A percentile compares a stretch with the other conserved stretches of the same genome.
These are phyloP conservation scores for Gossypioides kirkii DNA, from an alignment of 345 rosid genomes.

Conservation along the genomic window DNA sequence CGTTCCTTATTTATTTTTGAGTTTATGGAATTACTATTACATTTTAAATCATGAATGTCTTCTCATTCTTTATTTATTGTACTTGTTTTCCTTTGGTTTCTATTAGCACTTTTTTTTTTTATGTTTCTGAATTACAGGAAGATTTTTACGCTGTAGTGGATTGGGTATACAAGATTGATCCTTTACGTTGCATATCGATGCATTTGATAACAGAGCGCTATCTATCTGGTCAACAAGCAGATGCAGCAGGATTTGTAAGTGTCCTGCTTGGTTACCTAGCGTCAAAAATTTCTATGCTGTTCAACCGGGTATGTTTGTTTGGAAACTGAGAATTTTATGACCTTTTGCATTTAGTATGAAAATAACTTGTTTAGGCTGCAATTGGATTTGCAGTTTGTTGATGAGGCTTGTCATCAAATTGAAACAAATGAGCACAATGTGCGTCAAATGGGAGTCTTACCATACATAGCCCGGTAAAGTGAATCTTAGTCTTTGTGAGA, in stretches of 20 bases:
- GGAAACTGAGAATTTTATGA: conserved; percentile 6
- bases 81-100: not conserved
- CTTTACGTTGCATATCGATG: conserved; percentile 96
- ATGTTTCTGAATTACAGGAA: conserved; percentile 48
- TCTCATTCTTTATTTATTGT: not conserved
- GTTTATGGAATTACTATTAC: not conserved
- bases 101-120: not conserved
- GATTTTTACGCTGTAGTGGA: conserved; percentile 98
- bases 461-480: conserved; percentile 83
- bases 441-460: conserved; percentile 80
- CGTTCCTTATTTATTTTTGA: not conserved
- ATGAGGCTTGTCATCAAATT: conserved; percentile 95
- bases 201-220: conserved; percentile 93
- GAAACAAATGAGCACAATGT: conserved; percentile 91
- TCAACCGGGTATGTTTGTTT: conserved; percentile 61
- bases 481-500: conserved; percentile 5
- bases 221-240: conserved; percentile 86
- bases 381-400: conserved; percentile 66
- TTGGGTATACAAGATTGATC: conserved; percentile 99
- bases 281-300: conserved; percentile 86
- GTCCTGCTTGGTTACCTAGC: conserved; percentile 91
- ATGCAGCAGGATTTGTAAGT: conserved; percentile 99
- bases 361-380: conserved; percentile 18
- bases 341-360: conserved; percentile 7
- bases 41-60: not conserved